Base-by-base conservation (phyloP, 805 yeast genomes). In the Aciculoconidium aculeatum region DNA sequence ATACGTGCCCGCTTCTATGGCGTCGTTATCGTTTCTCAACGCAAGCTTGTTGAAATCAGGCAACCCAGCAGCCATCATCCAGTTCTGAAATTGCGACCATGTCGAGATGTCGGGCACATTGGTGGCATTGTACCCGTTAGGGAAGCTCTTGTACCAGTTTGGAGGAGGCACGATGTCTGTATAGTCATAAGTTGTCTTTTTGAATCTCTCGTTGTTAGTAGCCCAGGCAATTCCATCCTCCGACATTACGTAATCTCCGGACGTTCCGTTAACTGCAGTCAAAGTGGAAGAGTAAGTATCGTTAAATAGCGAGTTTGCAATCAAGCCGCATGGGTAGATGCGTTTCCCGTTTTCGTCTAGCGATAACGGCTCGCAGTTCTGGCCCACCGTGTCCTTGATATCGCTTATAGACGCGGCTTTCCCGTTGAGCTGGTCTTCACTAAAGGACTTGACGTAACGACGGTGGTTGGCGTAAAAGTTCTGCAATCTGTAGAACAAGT, bases 281-380 rank as follows among this genome's bases (percentile, higher is more conserved):
- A 65, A 49, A 4, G 65, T 52, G 7, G 44, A 27, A 11, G 45
- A 21, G 31, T 38, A 80, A 0, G 92, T 80, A 46, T 83, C 94
- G 53, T 83, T 83, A 58, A 82, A 83, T 43, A 80, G 43, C 7
- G 88, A 72, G 51, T 83, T 83, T 11, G 94, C 92, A 47, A 83
- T 82, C 36, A 83, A 61, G 1, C 94, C 94, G 56, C 94, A 83
- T 9, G 94, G 94, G 47, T 83, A 83, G 37, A 70, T 69, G 29
- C 61, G 70, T 54, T 57, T 72, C 10, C 79, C 79, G 15, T 59
- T 37, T 2, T 47, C 29, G 35, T 62, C 51, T 1, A 41, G 30
- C 6, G 62, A 49, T 34, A 65, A 54, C 9, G 71, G 71, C 41
- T 61, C 47, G 40, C 71, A 65, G 44, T 65, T 65, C 37, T 59